phyloP scores from a whole-genome alignment of 768 basidiomycete genomes.

The Glaciozyma martinii region DNA sequence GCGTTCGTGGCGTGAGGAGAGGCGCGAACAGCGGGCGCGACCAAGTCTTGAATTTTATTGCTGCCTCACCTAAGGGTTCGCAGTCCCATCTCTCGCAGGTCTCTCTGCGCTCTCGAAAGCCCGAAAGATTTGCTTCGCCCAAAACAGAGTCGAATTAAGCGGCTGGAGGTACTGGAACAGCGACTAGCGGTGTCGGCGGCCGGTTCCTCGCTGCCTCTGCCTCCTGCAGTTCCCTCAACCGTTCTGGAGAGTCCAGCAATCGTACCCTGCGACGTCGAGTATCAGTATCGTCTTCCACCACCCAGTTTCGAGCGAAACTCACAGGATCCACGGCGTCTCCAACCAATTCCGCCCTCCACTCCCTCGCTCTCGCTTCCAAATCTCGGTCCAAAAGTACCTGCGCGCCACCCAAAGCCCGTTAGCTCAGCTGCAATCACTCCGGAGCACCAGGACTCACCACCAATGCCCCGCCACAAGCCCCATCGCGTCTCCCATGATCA shows the following conservation, averaged over 20 bases:
- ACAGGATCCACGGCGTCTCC: constrained; percentile 26
- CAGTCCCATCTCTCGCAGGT: too few relatives aligned
- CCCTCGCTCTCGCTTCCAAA: constrained; percentile 31
- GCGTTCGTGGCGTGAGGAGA: too few relatives aligned
- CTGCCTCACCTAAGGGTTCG: too few relatives aligned
- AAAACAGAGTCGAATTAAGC: too few relatives aligned
- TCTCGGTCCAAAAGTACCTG: constrained; percentile 33
- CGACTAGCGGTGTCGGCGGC: too few relatives aligned
- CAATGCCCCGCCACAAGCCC: constrained; percentile 82
- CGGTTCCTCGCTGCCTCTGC: not conserved
- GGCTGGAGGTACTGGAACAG: too few relatives aligned
- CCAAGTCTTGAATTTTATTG: too few relatives aligned
- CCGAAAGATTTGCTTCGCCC: too few relatives aligned
- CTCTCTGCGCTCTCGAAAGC: too few relatives aligned
- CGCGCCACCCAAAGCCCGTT: too few relatives aligned
- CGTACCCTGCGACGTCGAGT: not conserved
- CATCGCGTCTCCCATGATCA: constrained; percentile 68
- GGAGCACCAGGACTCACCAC: constrained; percentile 54
- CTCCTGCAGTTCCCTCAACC: constrained; percentile 3
- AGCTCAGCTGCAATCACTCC: not conserved
- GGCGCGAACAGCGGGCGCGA: too few relatives aligned
- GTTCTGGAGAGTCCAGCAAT: constrained; percentile 5
- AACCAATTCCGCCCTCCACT: constrained; percentile 32
- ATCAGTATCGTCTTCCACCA: not conserved
- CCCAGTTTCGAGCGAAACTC: not conserved